Conservation (phyloP, 2,329 filamentous ascomycete genomes). For the Sclerotinia borealis region DNA sequence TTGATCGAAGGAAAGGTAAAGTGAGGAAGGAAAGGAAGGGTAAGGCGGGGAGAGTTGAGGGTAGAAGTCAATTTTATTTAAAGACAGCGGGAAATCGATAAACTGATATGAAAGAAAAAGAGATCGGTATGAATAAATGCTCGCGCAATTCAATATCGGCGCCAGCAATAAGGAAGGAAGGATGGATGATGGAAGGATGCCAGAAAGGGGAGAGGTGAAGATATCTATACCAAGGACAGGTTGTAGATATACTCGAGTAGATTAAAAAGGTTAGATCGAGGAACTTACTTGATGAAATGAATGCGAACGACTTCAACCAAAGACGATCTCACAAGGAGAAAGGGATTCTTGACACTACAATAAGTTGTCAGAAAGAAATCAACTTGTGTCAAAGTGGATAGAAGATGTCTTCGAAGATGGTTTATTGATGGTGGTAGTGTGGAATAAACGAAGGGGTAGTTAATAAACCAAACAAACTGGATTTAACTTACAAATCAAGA, state of each 20-base stretch:
- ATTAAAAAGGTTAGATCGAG: background rate
- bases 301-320: background rate
- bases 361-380: background rate
- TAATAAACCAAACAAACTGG: background rate
- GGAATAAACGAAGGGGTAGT: background rate
- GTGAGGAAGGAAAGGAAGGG: background rate
- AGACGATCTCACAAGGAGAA: background rate
- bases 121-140: too few relatives aligned
- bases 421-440: background rate
- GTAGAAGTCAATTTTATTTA: background rate
- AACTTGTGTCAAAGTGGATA: background rate
- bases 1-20: background rate
- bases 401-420: background rate
- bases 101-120: background rate
- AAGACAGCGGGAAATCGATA: background rate
- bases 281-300: background rate
- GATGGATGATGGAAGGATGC: too few relatives aligned
- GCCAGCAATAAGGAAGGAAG: background rate
- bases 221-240: too few relatives aligned
- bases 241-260: background rate
- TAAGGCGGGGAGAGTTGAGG: background rate
- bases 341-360: background rate
- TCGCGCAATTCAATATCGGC: background rate
- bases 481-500: background rate
- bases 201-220: background rate